phyloP scores from a whole-genome alignment of 2,329 filamentous ascomycete species.

The Fusarium sp. region DNA sequence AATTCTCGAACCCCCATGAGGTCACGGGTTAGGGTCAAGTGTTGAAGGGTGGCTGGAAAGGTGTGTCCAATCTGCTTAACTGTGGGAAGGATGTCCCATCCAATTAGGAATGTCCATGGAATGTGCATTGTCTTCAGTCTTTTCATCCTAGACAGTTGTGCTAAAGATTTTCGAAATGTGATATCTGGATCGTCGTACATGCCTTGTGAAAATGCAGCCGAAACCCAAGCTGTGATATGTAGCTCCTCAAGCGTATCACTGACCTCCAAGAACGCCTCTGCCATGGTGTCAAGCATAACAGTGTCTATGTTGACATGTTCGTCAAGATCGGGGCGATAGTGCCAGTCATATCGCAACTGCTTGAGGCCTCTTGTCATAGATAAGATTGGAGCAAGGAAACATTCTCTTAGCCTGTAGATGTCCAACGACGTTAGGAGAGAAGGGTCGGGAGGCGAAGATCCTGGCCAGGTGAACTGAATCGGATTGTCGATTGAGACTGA shows the following conservation, averaged over 20 bases:
- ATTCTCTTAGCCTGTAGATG: constrained; percentile 16
- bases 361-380: not conserved
- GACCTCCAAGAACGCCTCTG: not conserved
- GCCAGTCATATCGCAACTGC: constrained; percentile 16
- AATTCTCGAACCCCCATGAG: not conserved
- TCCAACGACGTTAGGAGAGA: not conserved
- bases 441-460: not conserved
- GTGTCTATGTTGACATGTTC: not conserved
- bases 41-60: not conserved
- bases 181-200: not conserved
- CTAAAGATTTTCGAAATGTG: not conserved
- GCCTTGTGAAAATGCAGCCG: accelerated
- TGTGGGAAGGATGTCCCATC: accelerated
- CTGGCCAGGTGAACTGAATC: constrained; percentile 9
- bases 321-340: constrained; percentile 15
- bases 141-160: not conserved
- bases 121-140: not conserved
- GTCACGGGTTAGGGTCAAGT: not conserved
- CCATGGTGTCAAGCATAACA: not conserved
- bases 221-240: not conserved
- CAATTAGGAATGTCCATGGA: not conserved
- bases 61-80: not conserved
- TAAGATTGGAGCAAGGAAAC: constrained; percentile 7
- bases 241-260: not conserved
- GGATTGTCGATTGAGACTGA: constrained; percentile 23